Evolutionary conservation across 2,329 filamentous ascomycete species (phyloP).

Genomic region (Didymella keratinophila): DNA sequence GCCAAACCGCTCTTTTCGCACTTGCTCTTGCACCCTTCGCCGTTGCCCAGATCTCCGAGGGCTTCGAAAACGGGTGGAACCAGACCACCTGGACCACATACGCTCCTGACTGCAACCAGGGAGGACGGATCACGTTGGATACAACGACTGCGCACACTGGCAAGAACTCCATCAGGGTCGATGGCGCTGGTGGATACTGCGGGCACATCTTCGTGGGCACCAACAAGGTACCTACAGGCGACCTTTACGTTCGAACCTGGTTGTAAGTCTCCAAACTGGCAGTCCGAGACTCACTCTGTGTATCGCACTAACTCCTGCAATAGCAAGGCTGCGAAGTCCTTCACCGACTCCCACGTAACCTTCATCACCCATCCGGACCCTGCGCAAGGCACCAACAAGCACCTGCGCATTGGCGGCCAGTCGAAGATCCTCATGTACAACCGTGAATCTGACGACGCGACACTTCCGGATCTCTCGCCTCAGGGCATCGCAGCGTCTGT

Average conservation of each 20-base stretch:
- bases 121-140: conserved; percentile 65
- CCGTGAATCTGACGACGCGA: conserved; percentile 69
- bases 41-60: conserved; percentile 62
- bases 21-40: conserved; percentile 57
- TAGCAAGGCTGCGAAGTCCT: conserved; percentile 64
- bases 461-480: conserved; percentile 67
- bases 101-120: conserved; percentile 67
- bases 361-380: conserved; percentile 71
- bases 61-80: conserved; percentile 67
- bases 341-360: conserved; percentile 67
- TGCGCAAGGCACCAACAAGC: conserved; percentile 63
- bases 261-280: conserved; percentile 64
- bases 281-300: no score
- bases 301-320: conserved; percentile 16
- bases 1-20: conserved; percentile 55
- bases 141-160: conserved; percentile 61
- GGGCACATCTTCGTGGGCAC: conserved; percentile 69
- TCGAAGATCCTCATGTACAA: conserved; percentile 70
- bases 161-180: conserved; percentile 78
- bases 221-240: conserved; percentile 62
- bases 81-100: conserved; percentile 66
- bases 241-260: conserved; percentile 65
- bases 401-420: conserved; percentile 69
- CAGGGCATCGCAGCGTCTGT: conserved; percentile 64
- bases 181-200: conserved; percentile 66